phyloP scores from a whole-genome alignment of 2,329 filamentous ascomycete species.

The Lomentospora prolificans region DNA sequence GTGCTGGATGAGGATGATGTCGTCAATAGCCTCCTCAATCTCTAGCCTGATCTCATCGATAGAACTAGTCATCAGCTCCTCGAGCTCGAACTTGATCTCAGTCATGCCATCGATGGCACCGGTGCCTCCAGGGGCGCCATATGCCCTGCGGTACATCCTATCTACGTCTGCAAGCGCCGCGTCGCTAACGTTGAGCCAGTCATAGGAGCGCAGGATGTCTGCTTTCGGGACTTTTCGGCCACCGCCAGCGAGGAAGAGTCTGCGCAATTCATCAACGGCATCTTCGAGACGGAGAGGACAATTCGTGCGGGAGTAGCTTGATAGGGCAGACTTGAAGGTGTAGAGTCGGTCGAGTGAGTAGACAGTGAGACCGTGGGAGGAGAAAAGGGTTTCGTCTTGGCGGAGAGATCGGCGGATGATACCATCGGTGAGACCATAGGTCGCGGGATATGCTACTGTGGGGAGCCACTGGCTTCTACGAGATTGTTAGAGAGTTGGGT shows the following conservation, averaged over 20 bases:
- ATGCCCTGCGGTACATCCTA: constrained; percentile 45
- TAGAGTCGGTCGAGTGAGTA: constrained; percentile 53
- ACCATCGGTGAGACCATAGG: constrained; percentile 36
- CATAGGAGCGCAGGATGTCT: constrained; percentile 44
- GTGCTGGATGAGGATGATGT: constrained; percentile 11
- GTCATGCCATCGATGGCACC: constrained; percentile 36
- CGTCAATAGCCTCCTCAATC: constrained; percentile 8
- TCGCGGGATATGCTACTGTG: constrained; percentile 29
- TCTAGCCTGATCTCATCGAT: background rate
- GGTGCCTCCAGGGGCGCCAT: constrained; percentile 36
- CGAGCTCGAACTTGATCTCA: constrained; percentile 6
- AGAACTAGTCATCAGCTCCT: background rate
- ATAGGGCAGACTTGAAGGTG: constrained; percentile 52
- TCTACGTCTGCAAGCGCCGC: constrained; percentile 43
- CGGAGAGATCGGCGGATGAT: constrained; percentile 45
- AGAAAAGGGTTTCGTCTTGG: constrained; percentile 54
- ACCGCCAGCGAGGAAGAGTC: constrained; percentile 45
- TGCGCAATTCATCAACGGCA: constrained; percentile 52
- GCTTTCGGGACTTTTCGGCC: constrained; percentile 38
- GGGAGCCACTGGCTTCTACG: constrained; percentile 32
- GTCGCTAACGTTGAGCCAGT: constrained; percentile 44
- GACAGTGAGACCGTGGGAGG: constrained; percentile 47
- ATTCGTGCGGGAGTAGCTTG: constrained; percentile 41
- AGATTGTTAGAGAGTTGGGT: background rate
- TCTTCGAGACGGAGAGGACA: constrained; percentile 41